Evolutionary conservation across 2,329 filamentous ascomycete species (phyloP), one percentile per base, ranked within the genome.

Genomic region (Xenosphaeropsis pyriputrescens): DNA sequence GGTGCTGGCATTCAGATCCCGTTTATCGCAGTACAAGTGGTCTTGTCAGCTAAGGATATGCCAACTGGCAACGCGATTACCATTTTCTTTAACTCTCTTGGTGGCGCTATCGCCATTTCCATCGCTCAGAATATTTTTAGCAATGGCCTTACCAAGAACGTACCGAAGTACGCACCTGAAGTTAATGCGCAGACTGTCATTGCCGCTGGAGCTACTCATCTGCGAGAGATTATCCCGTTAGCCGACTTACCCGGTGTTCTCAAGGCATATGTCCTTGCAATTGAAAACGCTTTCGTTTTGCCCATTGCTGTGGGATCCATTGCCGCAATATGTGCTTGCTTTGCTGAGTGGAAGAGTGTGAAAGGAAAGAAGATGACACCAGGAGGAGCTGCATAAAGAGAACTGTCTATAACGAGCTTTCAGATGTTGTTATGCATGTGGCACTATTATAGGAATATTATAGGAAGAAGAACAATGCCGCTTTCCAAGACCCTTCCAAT

Each of bases 71-170:
- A 71, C 22, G 66, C 72, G 11, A 64, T 70, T 43, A 64, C 63
- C 34, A 70, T 75, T 45, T 76, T 76, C 46, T 58, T 63, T 29
- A 71, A 76, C 51, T 72, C 72, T 43, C 61, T 76, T 2, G 72
- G 72, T 11, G 70, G 70, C 22, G 69, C 72, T 22, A 56, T 76
- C 15, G 72, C 73, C 41, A 67, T 73, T 4, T 65, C 70, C 2
- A 66, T 73, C 16, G 71, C 68, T 0, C 68, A 75, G 50, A 65
- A 65, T 3, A 62, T 73, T 30, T 55, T 56, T 47, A 52, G 43
- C 12, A 53, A 54, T 33, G 50, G 48, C 8, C 39, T 54, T 6
- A 45, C 36, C 4, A 41, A 41, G 17, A 19, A 43, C 5, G n/a
- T 67, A 1, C 35, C 41, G 1, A 14, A 29, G 5, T 49, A 52